Conservation (phyloP, 2,329 filamentous ascomycete species). For the Nannizziopsis barbatae region DNA sequence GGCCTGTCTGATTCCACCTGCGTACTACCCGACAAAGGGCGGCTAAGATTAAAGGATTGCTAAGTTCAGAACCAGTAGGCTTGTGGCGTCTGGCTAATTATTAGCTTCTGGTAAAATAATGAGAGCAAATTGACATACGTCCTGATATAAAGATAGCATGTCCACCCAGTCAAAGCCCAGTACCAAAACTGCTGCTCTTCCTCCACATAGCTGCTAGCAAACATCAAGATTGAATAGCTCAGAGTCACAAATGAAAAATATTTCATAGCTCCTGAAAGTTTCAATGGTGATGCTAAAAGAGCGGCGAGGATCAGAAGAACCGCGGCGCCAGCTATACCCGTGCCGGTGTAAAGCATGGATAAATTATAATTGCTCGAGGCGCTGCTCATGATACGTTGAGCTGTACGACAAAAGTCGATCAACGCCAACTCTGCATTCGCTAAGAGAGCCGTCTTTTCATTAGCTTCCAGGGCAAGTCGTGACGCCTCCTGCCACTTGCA, state of each 20-base stretch:
- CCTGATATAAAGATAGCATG: conserved; percentile 39
- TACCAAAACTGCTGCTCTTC: conserved; percentile 99
- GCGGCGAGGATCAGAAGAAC: conserved; percentile 29
- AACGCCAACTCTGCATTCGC: conserved; percentile 21
- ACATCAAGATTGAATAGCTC: conserved; percentile 80
- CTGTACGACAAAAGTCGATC: conserved; percentile 52
- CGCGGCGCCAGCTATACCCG: conserved; percentile 33
- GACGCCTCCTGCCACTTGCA: conserved; percentile 53
- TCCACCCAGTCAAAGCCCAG: conserved; percentile 53
- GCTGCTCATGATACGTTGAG: conserved; percentile 71
- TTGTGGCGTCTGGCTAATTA: not conserved
- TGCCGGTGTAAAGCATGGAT: conserved; percentile 32
- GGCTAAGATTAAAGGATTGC: conserved; percentile 40
- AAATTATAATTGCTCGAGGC: conserved; percentile 90
- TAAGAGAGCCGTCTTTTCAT: conserved; percentile 7
- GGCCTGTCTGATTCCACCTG: conserved; percentile 93
- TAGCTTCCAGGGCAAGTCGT: conserved; percentile 17
- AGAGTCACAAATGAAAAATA: conserved; percentile 44
- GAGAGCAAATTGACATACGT: conserved; percentile 16
- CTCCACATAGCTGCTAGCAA: conserved; percentile 93
- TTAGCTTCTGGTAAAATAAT: not conserved
- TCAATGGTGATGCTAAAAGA: conserved; percentile 20
- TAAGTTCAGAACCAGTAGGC: conserved; percentile 12
- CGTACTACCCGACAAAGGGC: conserved; percentile 54
- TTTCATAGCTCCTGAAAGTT: conserved; percentile 21